Evolutionary conservation across 768 basidiomycete species (phyloP), one percentile per base, ranked within the genome.

Genomic region (Austroboletus festivus): DNA sequence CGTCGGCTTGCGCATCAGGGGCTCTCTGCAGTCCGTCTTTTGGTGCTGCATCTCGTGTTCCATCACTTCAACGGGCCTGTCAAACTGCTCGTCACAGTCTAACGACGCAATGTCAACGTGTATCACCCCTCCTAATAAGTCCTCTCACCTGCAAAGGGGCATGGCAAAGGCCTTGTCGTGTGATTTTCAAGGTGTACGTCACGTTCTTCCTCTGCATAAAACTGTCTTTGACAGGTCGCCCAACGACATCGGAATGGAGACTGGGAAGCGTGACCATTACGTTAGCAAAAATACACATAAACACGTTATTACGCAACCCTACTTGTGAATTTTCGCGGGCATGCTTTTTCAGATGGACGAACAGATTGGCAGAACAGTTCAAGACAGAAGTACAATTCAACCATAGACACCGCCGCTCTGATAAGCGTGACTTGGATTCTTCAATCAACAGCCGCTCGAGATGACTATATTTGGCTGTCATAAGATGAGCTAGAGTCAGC

Each of bases 21-120:
- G 33, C n/a, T 52, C 54, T 42, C n/a, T 21, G 10, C 16, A 42
- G 5, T 54, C 59, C 19, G 44, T 45, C 26, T 67, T 62, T 30
- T 63, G 59, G 50, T 71, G 67, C 56, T 72, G 71, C 22, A 73
- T 66, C 21, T 71, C 70, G 51, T 78, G 74, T 63, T 85, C 81
- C 55, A 71, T 75, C 30, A 74, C 65, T 47, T 78, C 74, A 33
- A 72, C 65, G 2, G 78, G 68, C 18, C 65, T 71, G 43, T 71
- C 68, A 54, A 80, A 82, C 23, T 63, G 58, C 34, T 76, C 69
- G 16, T 78, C 65, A 52, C 86, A 88, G 35, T 70, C 86, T 86
- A 31, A 26, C 50, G 21, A 46, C 50, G 37, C 31, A 13, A 51
- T n/a, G 40, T 61, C 40, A 61, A 31, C 42, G n/a, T 26, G 44